Evolutionary conservation across 2,329 filamentous ascomycete genomes (phyloP), one percentile per base, ranked within the genome.

Genomic region (Phialemoniopsis sp.): DNA sequence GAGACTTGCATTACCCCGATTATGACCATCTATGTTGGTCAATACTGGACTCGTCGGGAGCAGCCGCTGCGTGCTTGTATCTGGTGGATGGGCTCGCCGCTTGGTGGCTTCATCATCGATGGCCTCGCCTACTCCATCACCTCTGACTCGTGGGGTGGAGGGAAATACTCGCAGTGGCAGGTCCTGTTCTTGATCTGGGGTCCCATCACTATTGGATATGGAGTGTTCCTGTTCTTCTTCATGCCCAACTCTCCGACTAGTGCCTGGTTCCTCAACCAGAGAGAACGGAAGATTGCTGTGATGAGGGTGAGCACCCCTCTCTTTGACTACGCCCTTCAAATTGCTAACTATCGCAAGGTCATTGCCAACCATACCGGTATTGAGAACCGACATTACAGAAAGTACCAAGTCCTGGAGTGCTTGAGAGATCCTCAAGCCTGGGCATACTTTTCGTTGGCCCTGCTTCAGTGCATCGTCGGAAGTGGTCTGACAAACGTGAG

Each of bases 111-210:
- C 10, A n/a, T 38, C 8, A 38, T 40, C 6, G 37, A 42, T 29
- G 37, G 37, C 8, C 37, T 42, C 2, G 39, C 39, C 18, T 45
- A 37, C 32, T 37, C 37, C 19, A 38, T 45, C 21, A 45, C 42
- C 8, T 26, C 36, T 3, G 19, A 30, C 12, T 14, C 14, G 18
- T 42, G 42, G 42, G 42, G 42, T 14, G 36, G 34, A 14, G 38
- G 32, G 32, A 32, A 30, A 19, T 41, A 26, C 21, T 6, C 21
- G 6, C 21, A 67, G 1, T 76, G 72, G 72, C 55, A 68, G 26
- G 52, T 60, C 0, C 50, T 76, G 29, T 76, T 75, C 48, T 52
- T 75, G 21, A 57, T 76, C 13, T 73, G 66, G 40, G 72, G 72
- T 13, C 65, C 61, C 1, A 42, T 73, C 8, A 76, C 72, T 1